phyloP scores from a whole-genome alignment of 2,329 filamentous ascomycete species.

The Ophiostoma perfectum region DNA sequence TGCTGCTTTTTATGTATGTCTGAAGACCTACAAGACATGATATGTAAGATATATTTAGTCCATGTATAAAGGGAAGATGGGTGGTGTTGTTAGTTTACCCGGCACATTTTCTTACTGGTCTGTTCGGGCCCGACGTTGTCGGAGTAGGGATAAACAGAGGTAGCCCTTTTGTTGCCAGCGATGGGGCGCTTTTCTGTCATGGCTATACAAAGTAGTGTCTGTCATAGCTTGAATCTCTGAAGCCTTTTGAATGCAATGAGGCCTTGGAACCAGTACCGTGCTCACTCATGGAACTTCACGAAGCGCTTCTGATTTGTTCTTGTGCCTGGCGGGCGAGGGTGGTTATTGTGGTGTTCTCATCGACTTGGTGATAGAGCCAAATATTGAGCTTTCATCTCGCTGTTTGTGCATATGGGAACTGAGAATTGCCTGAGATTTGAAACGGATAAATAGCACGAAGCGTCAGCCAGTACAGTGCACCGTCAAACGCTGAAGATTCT shows the following conservation, averaged over 20 bases:
- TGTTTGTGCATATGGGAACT: no score
- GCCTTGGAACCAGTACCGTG: neutral
- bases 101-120: neutral
- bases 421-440: neutral
- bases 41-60: no score
- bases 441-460: neutral
- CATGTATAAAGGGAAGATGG: neutral
- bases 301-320: neutral
- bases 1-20: no score
- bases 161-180: no score
- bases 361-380: neutral
- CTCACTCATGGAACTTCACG: neutral
- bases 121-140: neutral
- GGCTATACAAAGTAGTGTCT: neutral
- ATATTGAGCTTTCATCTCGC: no score
- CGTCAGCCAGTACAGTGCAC: neutral
- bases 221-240: neutral
- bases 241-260: neutral
- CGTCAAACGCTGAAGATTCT: neutral
- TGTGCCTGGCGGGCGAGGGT: neutral
- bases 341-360: neutral
- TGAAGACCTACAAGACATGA: no score
- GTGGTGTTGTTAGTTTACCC: slow-evolving; percentile 1
- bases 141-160: neutral
- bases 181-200: neutral